These are phyloP conservation scores for Nannizzia gypsea DNA, from an alignment of 2,329 filamentous ascomycete genomes.

Conservation along the genomic window DNA sequence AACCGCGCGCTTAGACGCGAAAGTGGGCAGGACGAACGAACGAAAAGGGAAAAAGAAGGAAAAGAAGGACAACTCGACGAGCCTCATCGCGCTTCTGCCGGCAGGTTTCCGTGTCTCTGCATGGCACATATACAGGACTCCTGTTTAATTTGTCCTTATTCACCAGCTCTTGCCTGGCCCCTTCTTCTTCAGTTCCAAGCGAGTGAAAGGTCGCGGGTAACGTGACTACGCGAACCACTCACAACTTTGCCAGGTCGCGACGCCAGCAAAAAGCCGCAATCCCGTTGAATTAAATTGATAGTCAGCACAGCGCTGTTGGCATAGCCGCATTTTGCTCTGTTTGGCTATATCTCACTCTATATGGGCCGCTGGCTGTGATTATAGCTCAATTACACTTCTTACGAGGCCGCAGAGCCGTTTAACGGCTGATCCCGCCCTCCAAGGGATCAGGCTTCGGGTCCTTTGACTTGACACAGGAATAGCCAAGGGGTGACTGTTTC, in stretches of 20 bases:
- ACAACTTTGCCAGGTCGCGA: slow-evolving; percentile 3
- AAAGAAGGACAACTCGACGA: not conserved
- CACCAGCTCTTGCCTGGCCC: not conserved
- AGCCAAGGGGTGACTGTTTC: slow-evolving; percentile 11
- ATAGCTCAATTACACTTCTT: not conserved
- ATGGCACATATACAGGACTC: not conserved
- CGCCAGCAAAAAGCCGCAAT: not conserved
- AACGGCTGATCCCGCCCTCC: not conserved
- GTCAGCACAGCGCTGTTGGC: not conserved
- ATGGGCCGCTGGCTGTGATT: slow-evolving; percentile 7
- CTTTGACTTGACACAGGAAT: slow-evolving; percentile 21
- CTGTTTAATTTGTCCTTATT: slow-evolving; percentile 11
- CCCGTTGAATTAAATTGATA: not conserved
- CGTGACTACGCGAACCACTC: slow-evolving; percentile 14
- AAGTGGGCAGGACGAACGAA: not conserved
- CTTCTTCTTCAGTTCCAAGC: not conserved
- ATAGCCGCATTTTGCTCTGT: not conserved
- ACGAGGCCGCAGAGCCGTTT: not conserved
- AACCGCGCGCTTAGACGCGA: slow-evolving; percentile 10
- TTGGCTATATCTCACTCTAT: slow-evolving; percentile 8
- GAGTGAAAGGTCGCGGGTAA: slow-evolving; percentile 8
- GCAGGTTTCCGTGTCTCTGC: not conserved
- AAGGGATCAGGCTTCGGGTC: not conserved
- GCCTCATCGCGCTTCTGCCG: not conserved
- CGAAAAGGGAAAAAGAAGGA: not conserved